Conservation (phyloP, 352 stramenopile genomes). For the Globisporangium solare region DNA sequence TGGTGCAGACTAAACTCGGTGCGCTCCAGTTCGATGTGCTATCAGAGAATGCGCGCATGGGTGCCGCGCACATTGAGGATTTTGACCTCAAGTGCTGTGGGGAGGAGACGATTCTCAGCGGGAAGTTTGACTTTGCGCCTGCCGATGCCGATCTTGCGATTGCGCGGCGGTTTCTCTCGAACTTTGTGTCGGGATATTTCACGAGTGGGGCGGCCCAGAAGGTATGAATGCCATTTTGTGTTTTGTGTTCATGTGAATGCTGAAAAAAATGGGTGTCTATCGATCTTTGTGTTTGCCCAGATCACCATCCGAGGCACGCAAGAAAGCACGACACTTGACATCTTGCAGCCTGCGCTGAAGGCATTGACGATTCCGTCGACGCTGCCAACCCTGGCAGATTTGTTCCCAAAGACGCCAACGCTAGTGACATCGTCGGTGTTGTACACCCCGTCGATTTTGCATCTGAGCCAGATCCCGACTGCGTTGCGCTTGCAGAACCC, state of each 20-base stretch:
- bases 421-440: constrained; percentile 74
- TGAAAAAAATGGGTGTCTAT: too few relatives aligned
- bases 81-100: constrained; percentile 70
- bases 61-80: constrained; percentile 48
- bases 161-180: constrained; percentile 67
- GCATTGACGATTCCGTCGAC: constrained; percentile 48
- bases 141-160: constrained; percentile 18
- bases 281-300: constrained; percentile 16
- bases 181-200: constrained; percentile 82
- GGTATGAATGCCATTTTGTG: constrained; percentile 28
- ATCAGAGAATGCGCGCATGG: constrained; percentile 42
- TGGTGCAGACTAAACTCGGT: constrained; percentile 58
- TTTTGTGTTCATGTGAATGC: neutral
- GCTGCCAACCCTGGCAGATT: constrained; percentile 47
- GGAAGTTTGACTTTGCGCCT: constrained; percentile 61
- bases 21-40: constrained; percentile 49
- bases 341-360: constrained; percentile 59
- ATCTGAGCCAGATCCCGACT: constrained; percentile 64
- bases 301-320: constrained; percentile 60
- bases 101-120: constrained; percentile 41
- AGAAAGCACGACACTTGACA: constrained; percentile 48
- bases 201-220: constrained; percentile 56
- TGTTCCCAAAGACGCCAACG: constrained; percentile 67
- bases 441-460: constrained; percentile 69
- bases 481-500: constrained; percentile 73